phyloP scores from a whole-genome alignment of 2,329 filamentous ascomycete species.

The Aspergillus sp. region DNA sequence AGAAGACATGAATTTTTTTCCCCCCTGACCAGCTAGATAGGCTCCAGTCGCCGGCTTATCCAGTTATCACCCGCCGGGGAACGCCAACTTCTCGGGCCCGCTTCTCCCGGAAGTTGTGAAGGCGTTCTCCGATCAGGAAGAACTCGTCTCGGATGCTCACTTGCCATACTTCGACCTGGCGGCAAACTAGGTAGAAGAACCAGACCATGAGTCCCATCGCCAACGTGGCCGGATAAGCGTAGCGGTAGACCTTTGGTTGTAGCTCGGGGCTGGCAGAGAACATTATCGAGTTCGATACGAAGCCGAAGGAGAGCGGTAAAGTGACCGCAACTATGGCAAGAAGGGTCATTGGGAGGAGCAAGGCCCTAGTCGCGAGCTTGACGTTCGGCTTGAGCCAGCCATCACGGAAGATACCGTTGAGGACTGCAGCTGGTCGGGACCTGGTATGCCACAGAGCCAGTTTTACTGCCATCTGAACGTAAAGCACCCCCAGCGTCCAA shows the following conservation, averaged over 20 bases:
- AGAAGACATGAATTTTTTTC: not conserved
- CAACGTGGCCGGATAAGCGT: constrained; percentile 70
- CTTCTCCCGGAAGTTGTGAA: constrained; percentile 87
- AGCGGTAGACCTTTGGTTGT: constrained; percentile 56
- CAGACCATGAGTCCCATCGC: constrained; percentile 55
- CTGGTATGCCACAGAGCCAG: constrained; percentile 67
- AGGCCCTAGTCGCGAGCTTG: constrained; percentile 75
- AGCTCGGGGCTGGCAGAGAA: constrained; percentile 34
- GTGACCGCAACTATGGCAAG: constrained; percentile 64
- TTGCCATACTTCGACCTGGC: constrained; percentile 73
- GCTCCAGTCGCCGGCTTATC: constrained; percentile 12
- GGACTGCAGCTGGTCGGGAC: constrained; percentile 70
- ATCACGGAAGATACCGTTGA: constrained; percentile 69
- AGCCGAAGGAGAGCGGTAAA: constrained; percentile 63
- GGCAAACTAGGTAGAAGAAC: constrained; percentile 36
- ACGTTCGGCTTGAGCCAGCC: constrained; percentile 81
- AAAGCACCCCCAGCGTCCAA: constrained; percentile 90
- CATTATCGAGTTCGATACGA: constrained; percentile 47
- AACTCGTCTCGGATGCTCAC: constrained; percentile 87
- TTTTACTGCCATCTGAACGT: constrained; percentile 75
- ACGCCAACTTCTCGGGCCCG: constrained; percentile 40
- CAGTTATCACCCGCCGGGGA: constrained; percentile 38
- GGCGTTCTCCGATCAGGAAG: constrained; percentile 87
- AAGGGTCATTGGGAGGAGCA: constrained; percentile 73
- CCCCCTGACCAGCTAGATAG: not conserved